Evolutionary conservation across 1,284 basidiomycete species (phyloP), one percentile per base, ranked within the genome.

Genomic region (Athelia sp.): DNA sequence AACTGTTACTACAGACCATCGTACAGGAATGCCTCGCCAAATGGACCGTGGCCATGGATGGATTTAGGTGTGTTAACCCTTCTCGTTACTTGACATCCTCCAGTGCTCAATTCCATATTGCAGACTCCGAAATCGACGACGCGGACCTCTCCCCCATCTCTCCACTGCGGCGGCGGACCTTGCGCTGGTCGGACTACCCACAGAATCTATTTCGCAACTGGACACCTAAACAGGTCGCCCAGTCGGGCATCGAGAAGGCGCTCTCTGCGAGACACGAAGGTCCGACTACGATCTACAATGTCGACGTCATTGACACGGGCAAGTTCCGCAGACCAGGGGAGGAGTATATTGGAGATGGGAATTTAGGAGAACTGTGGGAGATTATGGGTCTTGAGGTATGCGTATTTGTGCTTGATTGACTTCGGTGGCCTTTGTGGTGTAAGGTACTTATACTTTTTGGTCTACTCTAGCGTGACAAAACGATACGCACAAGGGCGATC

Each of bases 191-290:
- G 44, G 59, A 61, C 50, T 81, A 81, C 58, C 79, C 79, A 0
- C 73, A 79, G 52, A 68, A 68, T 1, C 56, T 70, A 2, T 81
- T 76, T 56, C 71, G 69, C 0, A 81, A 81, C 53, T 81, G 79
- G 79, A 78, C 76, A 0, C 58, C 54, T 2, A 56, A 54, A 1
- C 79, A 81, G 55, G 73, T 78, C 47, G 55, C 61, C 21, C 73
- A 71, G 46, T 78, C 76, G 50, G 63, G 66, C 6, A 67, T 76
- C 22, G 52, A 56, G 4, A 59, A 60, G 26, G 60, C 75, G 51
- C 54, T 73, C 34, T 51, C 53, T 6, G 60, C 52, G 4, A 59
- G 60, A 2, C 46, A 50, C n/a, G 53, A 56, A 17, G 60, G 66
- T 10, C 54, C 48, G 0, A 76, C 72, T 49, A 61, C 46, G 1